Conservation (phyloP, 495 filamentous ascomycete genomes). For the Penicillium riverlandense region DNA sequence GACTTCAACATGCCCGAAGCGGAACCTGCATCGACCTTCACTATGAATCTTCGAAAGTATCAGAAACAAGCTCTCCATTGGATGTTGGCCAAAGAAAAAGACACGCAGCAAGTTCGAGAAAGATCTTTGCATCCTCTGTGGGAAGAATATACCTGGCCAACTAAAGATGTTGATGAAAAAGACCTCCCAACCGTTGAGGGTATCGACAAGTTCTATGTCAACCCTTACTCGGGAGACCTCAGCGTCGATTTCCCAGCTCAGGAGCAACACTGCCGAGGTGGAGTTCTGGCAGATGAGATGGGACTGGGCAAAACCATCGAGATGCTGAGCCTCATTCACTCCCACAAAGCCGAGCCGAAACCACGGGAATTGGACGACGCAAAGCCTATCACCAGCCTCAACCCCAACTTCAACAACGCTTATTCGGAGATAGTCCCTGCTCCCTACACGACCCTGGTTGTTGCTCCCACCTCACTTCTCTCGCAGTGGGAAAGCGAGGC, state of each 20-base stretch:
- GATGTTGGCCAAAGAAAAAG: conserved; percentile 91
- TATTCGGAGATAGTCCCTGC: conserved; percentile 53
- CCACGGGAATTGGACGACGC: conserved; percentile 26
- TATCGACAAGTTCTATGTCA: conserved; percentile 80
- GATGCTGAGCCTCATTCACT: conserved; percentile 90
- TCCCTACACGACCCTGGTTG: conserved; percentile 86
- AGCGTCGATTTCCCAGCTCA: conserved; percentile 89
- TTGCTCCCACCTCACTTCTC: conserved; percentile 90
- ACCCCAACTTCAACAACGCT: conserved; percentile 45
- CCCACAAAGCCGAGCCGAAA: conserved; percentile 56
- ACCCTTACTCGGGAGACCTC: conserved; percentile 91
- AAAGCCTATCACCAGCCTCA: conserved; percentile 46
- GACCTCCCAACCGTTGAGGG: conserved; percentile 55
- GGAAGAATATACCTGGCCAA: conserved; percentile 92
- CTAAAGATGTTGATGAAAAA: conserved; percentile 78
- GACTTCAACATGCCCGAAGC: conserved; percentile 87
- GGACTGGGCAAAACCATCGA: conserved; percentile 93
- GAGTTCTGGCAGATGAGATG: conserved; percentile 91
- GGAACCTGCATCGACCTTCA: conserved; percentile 74
- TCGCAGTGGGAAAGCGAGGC: conserved; percentile 97
- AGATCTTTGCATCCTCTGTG: conserved; percentile 94
- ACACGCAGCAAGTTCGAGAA: conserved; percentile 55
- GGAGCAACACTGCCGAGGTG: conserved; percentile 90
- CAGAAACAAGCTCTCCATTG: conserved; percentile 93
- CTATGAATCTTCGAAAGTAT: conserved; percentile 79